These are phyloP conservation scores for Climacium dendroides DNA, from an alignment of 225 moss, liverwort and hornwort species.

Conservation along the genomic window DNA sequence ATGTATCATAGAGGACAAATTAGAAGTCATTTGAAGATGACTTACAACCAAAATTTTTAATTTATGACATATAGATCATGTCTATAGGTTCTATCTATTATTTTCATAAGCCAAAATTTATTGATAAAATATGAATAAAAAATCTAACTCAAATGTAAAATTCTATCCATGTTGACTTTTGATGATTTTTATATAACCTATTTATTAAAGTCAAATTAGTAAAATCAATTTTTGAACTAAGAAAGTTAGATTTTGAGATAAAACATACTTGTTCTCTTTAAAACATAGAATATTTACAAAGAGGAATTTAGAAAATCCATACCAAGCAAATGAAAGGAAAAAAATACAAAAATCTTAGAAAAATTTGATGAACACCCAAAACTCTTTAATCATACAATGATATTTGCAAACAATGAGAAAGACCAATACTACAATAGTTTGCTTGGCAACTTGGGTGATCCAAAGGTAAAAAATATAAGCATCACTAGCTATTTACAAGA, in stretches of 20 bases:
- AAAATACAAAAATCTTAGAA: not conserved
- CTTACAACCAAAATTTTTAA: not conserved
- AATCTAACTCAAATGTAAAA: not conserved
- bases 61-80: not conserved
- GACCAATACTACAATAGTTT: not conserved
- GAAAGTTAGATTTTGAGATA: not conserved
- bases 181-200: not conserved
- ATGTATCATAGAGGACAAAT: fast-evolving
- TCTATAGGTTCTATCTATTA: fast-evolving
- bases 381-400: too few relatives aligned
- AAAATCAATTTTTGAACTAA: too few relatives aligned
- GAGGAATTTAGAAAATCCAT: not conserved
- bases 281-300: not conserved
- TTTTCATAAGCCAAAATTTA: not conserved
- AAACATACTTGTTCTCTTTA: fast-evolving
- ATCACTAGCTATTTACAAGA: not conserved
- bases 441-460: not conserved
- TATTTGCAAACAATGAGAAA: not conserved
- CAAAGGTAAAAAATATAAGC: not conserved
- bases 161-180: not conserved
- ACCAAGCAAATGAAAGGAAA: not conserved
- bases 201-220: not conserved
- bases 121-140: not conserved
- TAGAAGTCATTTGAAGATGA: not conserved
- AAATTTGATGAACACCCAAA: too few relatives aligned